phyloP scores from a whole-genome alignment of 805 yeast genomes.

The Schwanniomyces vanrijiae region DNA sequence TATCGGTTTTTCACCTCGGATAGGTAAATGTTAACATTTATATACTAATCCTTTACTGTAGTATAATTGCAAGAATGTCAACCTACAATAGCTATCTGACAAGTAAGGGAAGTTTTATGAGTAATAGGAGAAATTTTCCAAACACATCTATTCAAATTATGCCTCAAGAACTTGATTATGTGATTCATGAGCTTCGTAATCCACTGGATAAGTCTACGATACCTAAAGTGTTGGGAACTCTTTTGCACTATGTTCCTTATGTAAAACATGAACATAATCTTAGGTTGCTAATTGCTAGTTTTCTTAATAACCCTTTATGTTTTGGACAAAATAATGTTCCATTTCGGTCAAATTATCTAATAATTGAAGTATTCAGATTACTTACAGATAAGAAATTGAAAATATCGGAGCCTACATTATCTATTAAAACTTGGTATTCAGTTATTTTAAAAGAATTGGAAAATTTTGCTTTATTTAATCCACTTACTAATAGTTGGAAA shows the following conservation, averaged over 20 bases:
- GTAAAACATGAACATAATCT: slow-evolving; percentile 49
- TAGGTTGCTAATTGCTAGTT: slow-evolving; percentile 41
- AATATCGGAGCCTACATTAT: slow-evolving; percentile 48
- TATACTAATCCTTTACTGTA: background rate
- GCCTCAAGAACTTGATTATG: slow-evolving; percentile 48
- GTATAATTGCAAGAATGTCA: background rate
- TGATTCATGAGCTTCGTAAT: slow-evolving; percentile 43
- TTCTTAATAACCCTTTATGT: slow-evolving; percentile 43
- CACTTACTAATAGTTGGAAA: slow-evolving; percentile 41
- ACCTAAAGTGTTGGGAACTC: slow-evolving; percentile 40
- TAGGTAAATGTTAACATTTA: background rate
- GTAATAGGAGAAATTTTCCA: background rate
- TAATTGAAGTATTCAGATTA: slow-evolving; percentile 50
- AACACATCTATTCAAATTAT: slow-evolving; percentile 6
- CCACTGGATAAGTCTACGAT: slow-evolving; percentile 35
- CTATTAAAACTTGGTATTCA: slow-evolving; percentile 44
- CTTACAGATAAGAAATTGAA: slow-evolving; percentile 45
- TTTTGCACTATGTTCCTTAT: slow-evolving; percentile 52
- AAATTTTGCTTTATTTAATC: slow-evolving; percentile 30
- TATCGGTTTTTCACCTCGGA: background rate
- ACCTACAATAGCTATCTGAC: background rate
- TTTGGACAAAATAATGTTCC: slow-evolving; percentile 17
- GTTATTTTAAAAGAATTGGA: slow-evolving; percentile 32
- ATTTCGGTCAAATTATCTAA: slow-evolving; percentile 33
- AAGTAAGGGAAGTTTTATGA: background rate